phyloP scores from a whole-genome alignment of 352 stramenopile genomes.

The Phytophthora foliorum region DNA sequence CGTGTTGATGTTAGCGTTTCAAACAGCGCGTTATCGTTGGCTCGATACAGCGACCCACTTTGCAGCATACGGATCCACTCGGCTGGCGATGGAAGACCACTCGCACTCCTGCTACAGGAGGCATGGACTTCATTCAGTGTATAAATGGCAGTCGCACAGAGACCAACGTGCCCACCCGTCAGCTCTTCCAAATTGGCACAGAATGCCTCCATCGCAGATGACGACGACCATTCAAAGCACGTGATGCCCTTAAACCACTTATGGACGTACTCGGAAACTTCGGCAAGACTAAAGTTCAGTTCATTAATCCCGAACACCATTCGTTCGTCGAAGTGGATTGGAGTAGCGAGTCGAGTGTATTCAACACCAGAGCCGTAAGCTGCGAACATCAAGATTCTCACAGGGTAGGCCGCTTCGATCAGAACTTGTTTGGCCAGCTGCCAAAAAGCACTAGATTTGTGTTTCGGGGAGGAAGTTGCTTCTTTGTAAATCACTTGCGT shows the following conservation, averaged over 20 bases:
- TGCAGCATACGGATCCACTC: conserved; percentile 12
- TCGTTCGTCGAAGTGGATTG: conserved; percentile 1
- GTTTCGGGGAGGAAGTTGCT: conserved; percentile 2
- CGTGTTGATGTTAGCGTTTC: conserved; percentile 17
- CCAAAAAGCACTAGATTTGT: conserved; percentile 11
- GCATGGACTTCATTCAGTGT: background rate
- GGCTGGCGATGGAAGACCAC: background rate
- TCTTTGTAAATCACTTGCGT: conserved; percentile 5
- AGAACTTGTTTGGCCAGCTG: conserved; percentile 8
- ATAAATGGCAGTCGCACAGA: conserved; percentile 19
- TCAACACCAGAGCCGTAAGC: conserved; percentile 1
- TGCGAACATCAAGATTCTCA: conserved; percentile 22
- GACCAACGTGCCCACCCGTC: conserved; percentile 14
- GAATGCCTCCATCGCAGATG: conserved; percentile 17
- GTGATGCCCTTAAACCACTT: conserved; percentile 23
- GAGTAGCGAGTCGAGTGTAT: conserved; percentile 5
- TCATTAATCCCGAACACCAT: conserved; percentile 15
- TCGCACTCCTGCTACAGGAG: background rate
- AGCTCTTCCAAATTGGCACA: conserved; percentile 17
- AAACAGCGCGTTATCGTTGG: conserved; percentile 22
- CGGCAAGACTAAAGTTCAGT: conserved; percentile 19
- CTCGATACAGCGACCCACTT: conserved; percentile 5
- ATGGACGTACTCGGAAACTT: conserved; percentile 8
- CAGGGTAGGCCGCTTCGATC: background rate
- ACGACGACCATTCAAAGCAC: conserved; percentile 8